phyloP scores from a whole-genome alignment of 441 rosid species.

The Biscutella auriculata region DNA sequence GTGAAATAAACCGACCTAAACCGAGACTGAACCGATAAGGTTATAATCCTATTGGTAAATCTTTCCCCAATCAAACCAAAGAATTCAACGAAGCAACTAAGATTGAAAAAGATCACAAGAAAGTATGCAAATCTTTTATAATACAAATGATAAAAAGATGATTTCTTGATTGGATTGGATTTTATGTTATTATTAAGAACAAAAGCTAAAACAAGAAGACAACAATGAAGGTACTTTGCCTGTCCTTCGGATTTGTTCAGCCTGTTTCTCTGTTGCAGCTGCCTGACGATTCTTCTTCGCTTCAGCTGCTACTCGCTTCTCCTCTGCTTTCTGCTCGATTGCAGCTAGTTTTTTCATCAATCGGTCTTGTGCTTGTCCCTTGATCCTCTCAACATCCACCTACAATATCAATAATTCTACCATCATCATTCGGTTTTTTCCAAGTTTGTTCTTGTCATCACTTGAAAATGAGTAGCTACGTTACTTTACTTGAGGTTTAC shows the following conservation, averaged over 20 bases:
- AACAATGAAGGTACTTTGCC: constrained; percentile 49
- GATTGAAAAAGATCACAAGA: no score
- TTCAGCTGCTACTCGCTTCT: constrained; percentile 53
- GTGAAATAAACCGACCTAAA: constrained; percentile 2
- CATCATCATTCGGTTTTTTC: not conserved
- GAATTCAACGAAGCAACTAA: not conserved
- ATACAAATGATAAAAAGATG: constrained; percentile 2
- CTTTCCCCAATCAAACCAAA: not conserved
- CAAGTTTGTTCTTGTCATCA: no score
- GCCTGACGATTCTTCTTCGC: constrained; percentile 41
- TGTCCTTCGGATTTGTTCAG: constrained; percentile 45
- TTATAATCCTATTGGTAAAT: not conserved
- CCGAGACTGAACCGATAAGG: not conserved
- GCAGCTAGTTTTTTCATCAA: constrained; percentile 54
- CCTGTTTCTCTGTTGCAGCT: constrained; percentile 46
- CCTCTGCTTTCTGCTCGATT: constrained; percentile 51
- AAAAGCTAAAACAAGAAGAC: constrained; percentile 37
- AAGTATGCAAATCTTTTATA: not conserved
- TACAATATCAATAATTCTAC: not conserved
- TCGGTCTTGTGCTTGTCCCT: constrained; percentile 48
- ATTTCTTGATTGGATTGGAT: not conserved
- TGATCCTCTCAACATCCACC: constrained; percentile 40
- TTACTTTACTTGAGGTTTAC: no score
- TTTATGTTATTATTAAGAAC: constrained; percentile 24
- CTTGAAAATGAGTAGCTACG: no score